A percentile compares a stretch with the other conserved stretches of the same genome.
phyloP scores from a whole-genome alignment of 2,329 filamentous ascomycete species.

The Stachybotrys chlorohalonatus region DNA sequence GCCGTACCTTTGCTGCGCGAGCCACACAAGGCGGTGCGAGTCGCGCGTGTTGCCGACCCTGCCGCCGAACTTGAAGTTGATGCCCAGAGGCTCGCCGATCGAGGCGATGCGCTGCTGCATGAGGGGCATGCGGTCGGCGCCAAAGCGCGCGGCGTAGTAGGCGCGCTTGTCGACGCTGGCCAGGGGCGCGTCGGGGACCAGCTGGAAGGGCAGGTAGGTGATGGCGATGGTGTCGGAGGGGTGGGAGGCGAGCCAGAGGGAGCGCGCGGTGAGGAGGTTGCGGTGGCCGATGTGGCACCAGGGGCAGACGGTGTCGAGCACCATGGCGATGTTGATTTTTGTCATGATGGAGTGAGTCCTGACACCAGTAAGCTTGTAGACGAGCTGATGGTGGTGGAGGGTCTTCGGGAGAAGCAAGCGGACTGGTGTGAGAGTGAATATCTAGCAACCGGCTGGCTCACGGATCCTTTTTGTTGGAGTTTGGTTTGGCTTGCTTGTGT shows the following conservation, averaged over 20 bases:
- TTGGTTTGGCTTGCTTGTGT: neutral
- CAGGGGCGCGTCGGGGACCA: conserved; percentile 24
- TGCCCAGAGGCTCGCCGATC: conserved; percentile 25
- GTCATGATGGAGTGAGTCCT: conserved; percentile 45
- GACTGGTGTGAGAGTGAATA: neutral
- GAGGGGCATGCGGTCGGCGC: conserved; percentile 44
- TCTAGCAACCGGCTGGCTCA: too few species aligned
- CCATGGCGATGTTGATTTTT: conserved; percentile 33
- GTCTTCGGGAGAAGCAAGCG: neutral
- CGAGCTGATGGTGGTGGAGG: neutral
- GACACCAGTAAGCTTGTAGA: too few species aligned
- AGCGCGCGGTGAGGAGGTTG: conserved; percentile 36
- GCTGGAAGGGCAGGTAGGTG: conserved; percentile 36
- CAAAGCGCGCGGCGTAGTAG: conserved; percentile 44
- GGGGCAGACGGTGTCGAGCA: conserved; percentile 41
- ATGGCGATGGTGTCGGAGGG: conserved; percentile 51
- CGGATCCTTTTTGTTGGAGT: too few species aligned
- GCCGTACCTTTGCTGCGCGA: conserved; percentile 36
- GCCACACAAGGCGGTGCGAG: conserved; percentile 54
- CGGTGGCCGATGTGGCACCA: conserved; percentile 42
- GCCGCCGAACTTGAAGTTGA: conserved; percentile 50
- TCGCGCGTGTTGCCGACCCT: conserved; percentile 70
- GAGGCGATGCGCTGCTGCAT: conserved; percentile 18
- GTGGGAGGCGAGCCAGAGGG: conserved; percentile 26
- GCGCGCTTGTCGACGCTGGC: conserved; percentile 24